A percentile compares a stretch with the other conserved stretches of the same genome.
These are phyloP conservation scores for Hypoxylon sp. DNA, from an alignment of 2,329 filamentous ascomycete species.

Conservation along the genomic window DNA sequence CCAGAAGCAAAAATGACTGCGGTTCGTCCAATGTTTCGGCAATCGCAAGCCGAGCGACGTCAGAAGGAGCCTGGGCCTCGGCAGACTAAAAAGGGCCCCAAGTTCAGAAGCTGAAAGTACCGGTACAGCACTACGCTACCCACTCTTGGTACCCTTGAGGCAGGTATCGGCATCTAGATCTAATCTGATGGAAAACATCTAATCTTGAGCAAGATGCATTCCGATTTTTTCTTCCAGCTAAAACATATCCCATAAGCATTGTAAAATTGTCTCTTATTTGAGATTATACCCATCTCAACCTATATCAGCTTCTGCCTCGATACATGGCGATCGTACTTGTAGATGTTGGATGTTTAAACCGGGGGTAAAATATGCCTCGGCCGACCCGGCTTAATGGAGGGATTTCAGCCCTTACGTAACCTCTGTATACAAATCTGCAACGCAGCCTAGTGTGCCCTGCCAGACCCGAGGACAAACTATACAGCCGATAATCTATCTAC, in stretches of 20 bases:
- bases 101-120: slow-evolving; percentile 13
- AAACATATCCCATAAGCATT: background rate
- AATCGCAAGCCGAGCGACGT: slow-evolving; percentile 38
- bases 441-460: slow-evolving; percentile 2
- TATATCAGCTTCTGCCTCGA: background rate
- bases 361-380: slow-evolving; percentile 28
- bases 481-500: background rate
- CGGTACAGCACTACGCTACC: slow-evolving; percentile 16
- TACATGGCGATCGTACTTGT: background rate
- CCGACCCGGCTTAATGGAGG: slow-evolving; percentile 38
- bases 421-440: background rate
- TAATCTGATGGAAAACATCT: slow-evolving; percentile 16
- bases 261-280: background rate
- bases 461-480: slow-evolving; percentile 1
- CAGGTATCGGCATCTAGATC: slow-evolving; percentile 7
- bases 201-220: slow-evolving; percentile 4
- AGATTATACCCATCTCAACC: background rate
- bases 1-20: background rate
- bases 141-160: slow-evolving; percentile 4
- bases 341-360: slow-evolving; percentile 1
- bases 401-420: slow-evolving; percentile 13
- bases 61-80: slow-evolving; percentile 34
- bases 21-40: slow-evolving; percentile 25
- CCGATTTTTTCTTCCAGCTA: background rate
- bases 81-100: slow-evolving; percentile 16